Evolutionary conservation across 169 alveolate species (phyloP).

Genomic region (Plasmodium gonderi): DNA sequence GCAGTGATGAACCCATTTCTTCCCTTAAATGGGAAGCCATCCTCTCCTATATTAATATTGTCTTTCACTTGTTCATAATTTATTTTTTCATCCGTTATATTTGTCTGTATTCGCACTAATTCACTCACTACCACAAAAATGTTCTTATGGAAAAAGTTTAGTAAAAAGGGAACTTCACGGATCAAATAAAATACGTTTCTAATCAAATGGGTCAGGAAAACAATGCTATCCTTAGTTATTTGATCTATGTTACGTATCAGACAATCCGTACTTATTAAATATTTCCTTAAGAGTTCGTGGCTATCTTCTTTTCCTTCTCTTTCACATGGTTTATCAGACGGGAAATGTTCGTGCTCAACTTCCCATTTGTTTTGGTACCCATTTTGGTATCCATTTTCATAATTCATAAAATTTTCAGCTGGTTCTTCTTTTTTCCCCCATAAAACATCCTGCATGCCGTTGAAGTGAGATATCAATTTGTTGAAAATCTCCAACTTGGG

Average conservation of each 20-base stretch:
- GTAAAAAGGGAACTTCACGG: slow-evolving; percentile 43
- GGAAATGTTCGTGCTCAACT: not conserved
- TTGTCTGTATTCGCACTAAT: not conserved
- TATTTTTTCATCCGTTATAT: not conserved
- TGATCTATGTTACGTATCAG: slow-evolving; percentile 12
- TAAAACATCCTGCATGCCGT: not conserved
- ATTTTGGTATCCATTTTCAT: not conserved
- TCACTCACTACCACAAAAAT: slow-evolving; percentile 8
- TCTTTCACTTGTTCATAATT: not conserved
- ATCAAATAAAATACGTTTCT: slow-evolving; percentile 42
- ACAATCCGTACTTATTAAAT: not conserved
- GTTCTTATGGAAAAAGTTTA: slow-evolving; percentile 52
- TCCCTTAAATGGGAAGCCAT: not conserved
- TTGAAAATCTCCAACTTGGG: not conserved
- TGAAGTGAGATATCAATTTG: slow-evolving; percentile 15
- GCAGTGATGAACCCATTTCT: not conserved
- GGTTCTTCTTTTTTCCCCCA: not conserved
- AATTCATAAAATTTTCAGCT: not conserved
- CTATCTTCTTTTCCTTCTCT: not conserved
- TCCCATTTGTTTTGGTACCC: not conserved
- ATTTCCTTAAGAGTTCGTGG: not conserved
- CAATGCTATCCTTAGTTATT: slow-evolving; percentile 25
- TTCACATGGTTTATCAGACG: not conserved
- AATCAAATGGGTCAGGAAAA: slow-evolving; percentile 49
- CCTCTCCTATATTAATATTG: not conserved